A percentile compares a stretch with the other conserved stretches of the same genome.
These are phyloP conservation scores for Epichloe scottii DNA, from an alignment of 2,329 filamentous ascomycete genomes.

Conservation along the genomic window DNA sequence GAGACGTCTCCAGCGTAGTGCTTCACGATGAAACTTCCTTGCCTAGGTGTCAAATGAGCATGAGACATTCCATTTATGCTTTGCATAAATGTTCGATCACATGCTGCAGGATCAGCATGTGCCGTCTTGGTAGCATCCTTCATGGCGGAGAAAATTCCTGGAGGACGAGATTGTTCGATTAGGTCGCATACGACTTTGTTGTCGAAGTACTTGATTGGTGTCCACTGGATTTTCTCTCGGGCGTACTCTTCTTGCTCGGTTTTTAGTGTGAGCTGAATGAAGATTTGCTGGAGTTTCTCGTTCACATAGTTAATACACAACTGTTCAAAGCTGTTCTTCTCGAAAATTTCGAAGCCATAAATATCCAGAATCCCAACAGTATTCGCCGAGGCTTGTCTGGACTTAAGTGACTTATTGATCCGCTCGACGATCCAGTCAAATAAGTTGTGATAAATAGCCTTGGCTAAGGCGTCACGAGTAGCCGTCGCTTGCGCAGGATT, in stretches of 20 bases:
- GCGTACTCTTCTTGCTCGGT: slow-evolving; percentile 97
- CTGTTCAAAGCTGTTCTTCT: slow-evolving; percentile 98
- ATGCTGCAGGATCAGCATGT: slow-evolving; percentile 86
- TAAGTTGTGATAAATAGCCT: slow-evolving; percentile 93
- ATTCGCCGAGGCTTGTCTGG: slow-evolving; percentile 62
- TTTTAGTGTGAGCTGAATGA: slow-evolving; percentile 93
- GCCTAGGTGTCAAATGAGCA: slow-evolving; percentile 78
- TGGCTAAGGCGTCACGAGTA: slow-evolving; percentile 82
- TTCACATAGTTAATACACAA: slow-evolving; percentile 99
- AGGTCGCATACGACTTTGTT: slow-evolving; percentile 98
- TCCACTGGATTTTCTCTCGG: slow-evolving; percentile 94
- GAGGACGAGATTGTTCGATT: slow-evolving; percentile 83
- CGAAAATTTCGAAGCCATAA: slow-evolving; percentile 98
- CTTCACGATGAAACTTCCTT: slow-evolving; percentile 96
- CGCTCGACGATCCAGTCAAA: slow-evolving; percentile 98
- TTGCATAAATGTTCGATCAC: slow-evolving; percentile 91
- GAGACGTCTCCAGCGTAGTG: slow-evolving; percentile 96
- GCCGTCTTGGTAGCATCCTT: slow-evolving; percentile 99
- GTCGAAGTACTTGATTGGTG: slow-evolving; percentile 97
- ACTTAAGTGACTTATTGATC: slow-evolving; percentile 77
- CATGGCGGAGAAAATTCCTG: slow-evolving; percentile 86
- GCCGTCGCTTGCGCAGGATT: slow-evolving; percentile 78
- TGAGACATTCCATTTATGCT: slow-evolving; percentile 84
- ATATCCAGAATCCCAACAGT: slow-evolving; percentile 97
- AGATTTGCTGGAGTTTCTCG: slow-evolving; percentile 97